Evolutionary conservation across 176 grass and related monocot genomes (phyloP), one percentile per base, ranked within the genome.

Genomic region (Echinochloa phyllopogon): DNA sequence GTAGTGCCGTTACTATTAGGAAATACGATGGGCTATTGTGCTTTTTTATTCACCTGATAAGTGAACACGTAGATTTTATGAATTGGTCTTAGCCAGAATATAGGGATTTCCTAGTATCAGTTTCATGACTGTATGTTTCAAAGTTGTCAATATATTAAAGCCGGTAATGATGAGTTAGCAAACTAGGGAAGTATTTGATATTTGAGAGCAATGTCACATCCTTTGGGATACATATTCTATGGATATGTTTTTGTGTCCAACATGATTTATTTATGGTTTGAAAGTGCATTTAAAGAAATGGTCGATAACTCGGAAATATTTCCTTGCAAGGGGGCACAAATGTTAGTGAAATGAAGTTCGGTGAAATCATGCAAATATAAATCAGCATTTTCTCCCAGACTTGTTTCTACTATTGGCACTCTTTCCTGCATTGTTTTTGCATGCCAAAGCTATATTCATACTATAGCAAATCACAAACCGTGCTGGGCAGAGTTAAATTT

Each of bases 301-400:
- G 4, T 53, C 3, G 20, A 57, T 43, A 47, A 4, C 72, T 38
- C 18, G 65, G 8, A 50, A 38, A 14, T 64, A 6, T 72, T 72
- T 72, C 24, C 13, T 72, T 47, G 23, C 6, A 29, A 73, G 70
- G 59, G 40, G 17, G 8, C 39, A 63, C 6, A 64, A 53, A 78
- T 20, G 1, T 65, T 20, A 44, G 63, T 73, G 17, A 66, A 39
- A 65, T 33, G 4, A 10, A 79, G 6, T 57, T 67, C 43, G 7
- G 8, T 84, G 20, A 18, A 79, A 74, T 61, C 50, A 50, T 72
- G 44, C 11, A 61, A 3, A 74, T 41, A 69, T 80, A 47, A 14
- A 17, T 17, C 3, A 10, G 38, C 41, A 75, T 69, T 71, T 70
- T 63, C 36, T 83, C 78, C 44, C 18, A 78, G 45, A 78, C 71